Conservation (phyloP, 345 rosid species). For the Brassica carinata region DNA sequence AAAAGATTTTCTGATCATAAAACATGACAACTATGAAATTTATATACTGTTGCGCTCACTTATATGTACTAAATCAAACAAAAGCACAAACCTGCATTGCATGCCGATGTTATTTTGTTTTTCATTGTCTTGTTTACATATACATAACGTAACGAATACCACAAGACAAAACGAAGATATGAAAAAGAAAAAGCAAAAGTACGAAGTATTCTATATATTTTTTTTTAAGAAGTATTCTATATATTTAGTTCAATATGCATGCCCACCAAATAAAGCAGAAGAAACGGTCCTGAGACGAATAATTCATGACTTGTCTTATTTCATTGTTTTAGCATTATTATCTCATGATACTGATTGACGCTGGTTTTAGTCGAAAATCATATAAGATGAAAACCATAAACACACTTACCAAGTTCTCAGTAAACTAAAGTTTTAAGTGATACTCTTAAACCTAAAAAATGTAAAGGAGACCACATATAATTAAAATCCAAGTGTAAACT, state of each 20-base stretch:
- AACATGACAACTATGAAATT: conserved; percentile 8
- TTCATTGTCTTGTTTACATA: conserved; percentile 26
- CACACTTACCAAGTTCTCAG: background rate
- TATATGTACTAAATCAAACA: background rate
- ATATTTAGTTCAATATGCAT: conserved; percentile 6
- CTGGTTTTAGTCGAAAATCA: too few species aligned
- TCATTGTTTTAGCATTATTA: conserved; percentile 7
- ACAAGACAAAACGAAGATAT: conserved; percentile 11
- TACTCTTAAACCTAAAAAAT: background rate
- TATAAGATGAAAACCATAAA: background rate
- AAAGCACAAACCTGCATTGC: conserved; percentile 11
- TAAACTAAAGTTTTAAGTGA: background rate
- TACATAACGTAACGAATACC: conserved; percentile 17
- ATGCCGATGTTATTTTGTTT: conserved; percentile 23
- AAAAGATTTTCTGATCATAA: background rate
- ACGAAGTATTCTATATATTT: background rate
- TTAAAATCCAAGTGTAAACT: background rate
- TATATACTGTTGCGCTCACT: background rate
- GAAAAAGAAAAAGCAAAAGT: background rate
- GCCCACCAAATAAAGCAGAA: conserved; percentile 21
- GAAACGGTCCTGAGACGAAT: conserved; percentile 19
- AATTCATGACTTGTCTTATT: conserved; percentile 10
- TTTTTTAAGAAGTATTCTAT: background rate
- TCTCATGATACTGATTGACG: conserved; percentile 23
- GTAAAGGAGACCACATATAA: background rate